Percentiles rank a stretch among this genome's conserved stretches.
Conservation (phyloP, 495 filamentous ascomycete species). For the Penicillium bialowiezense region DNA sequence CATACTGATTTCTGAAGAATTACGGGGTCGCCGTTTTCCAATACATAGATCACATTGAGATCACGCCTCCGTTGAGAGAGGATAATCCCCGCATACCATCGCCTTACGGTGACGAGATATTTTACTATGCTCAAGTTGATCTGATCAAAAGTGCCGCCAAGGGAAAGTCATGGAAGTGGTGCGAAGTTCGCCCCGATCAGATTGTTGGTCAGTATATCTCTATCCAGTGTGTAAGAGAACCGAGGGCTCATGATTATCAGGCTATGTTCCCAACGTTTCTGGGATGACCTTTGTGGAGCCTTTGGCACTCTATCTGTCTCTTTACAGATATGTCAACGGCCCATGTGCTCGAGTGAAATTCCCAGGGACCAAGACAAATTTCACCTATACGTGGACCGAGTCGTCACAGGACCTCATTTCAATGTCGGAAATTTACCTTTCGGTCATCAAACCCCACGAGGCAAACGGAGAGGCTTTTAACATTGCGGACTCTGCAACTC, state of each 20-base stretch:
- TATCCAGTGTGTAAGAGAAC: background rate
- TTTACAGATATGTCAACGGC: constrained; percentile 32
- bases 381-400: constrained; percentile 26
- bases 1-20: constrained; percentile 6
- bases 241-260: constrained; percentile 5
- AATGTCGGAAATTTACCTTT: constrained; percentile 37
- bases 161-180: constrained; percentile 42
- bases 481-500: constrained; percentile 52
- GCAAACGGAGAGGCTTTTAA: constrained; percentile 53
- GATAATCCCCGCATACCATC: constrained; percentile 37
- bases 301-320: constrained; percentile 37
- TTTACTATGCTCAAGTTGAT: constrained; percentile 48
- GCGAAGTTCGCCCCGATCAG: constrained; percentile 44
- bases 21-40: constrained; percentile 39
- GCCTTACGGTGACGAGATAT: constrained; percentile 39
- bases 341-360: constrained; percentile 28
- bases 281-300: background rate
- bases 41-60: constrained; percentile 16
- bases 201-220: constrained; percentile 37
- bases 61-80: constrained; percentile 30
- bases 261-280: background rate
- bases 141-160: constrained; percentile 28
- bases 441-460: constrained; percentile 35
- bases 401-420: constrained; percentile 41
- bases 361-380: constrained; percentile 28